A percentile compares a stretch with the other conserved stretches of the same genome.
phyloP scores from a whole-genome alignment of 2,329 filamentous ascomycete genomes.

The Leptodontidium sp. region DNA sequence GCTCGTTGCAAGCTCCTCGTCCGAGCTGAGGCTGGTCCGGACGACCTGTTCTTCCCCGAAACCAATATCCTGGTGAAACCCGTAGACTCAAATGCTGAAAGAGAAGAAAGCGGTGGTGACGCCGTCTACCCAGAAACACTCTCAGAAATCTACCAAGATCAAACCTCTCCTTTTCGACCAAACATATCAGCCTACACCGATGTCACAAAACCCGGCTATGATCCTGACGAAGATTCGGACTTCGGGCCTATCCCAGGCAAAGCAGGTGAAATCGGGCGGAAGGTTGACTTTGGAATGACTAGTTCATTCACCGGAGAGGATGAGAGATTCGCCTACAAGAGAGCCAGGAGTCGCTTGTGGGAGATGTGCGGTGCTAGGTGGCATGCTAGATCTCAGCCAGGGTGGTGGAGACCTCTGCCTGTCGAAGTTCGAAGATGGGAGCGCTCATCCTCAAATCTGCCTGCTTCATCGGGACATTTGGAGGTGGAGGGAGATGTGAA shows the following conservation, averaged over 20 bases:
- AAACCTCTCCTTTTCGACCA: constrained; percentile 78
- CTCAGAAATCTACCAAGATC: constrained; percentile 81
- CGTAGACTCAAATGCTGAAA: constrained; percentile 48
- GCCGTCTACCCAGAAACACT: constrained; percentile 71
- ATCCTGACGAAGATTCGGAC: constrained; percentile 65
- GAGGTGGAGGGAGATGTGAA: constrained; percentile 47
- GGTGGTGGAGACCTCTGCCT: constrained; percentile 75
- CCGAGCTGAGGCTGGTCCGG: constrained; percentile 71
- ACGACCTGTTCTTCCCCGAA: constrained; percentile 81
- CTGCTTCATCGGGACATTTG: not conserved
- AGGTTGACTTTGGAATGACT: constrained; percentile 70
- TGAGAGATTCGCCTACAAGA: constrained; percentile 82
- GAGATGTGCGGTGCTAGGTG: constrained; percentile 79
- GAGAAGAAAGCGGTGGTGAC: constrained; percentile 52
- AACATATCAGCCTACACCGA: constrained; percentile 74
- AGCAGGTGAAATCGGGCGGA: constrained; percentile 50
- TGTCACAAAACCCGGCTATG: constrained; percentile 56
- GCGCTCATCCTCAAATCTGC: constrained; percentile 24
- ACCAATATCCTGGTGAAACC: constrained; percentile 32
- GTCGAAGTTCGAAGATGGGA: constrained; percentile 74
- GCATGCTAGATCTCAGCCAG: constrained; percentile 68
- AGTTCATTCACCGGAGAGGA: constrained; percentile 80
- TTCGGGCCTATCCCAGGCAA: constrained; percentile 52
- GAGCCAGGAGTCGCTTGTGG: constrained; percentile 80
- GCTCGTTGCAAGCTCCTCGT: constrained; percentile 80